These are phyloP conservation scores for Lactarius quietus DNA, from an alignment of 768 basidiomycete species.

Conservation along the genomic window DNA sequence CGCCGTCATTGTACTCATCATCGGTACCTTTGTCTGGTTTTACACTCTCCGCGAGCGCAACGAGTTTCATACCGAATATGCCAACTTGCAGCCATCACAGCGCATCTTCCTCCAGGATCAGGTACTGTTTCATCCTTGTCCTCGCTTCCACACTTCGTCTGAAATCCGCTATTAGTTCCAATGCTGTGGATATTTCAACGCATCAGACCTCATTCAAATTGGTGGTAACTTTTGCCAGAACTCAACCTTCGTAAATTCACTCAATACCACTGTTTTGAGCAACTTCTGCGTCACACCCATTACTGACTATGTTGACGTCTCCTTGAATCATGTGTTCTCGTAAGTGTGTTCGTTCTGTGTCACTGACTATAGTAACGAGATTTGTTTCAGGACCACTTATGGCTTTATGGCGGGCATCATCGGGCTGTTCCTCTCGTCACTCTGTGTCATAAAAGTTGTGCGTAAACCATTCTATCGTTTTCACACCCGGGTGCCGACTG, in stretches of 20 bases:
- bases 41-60: slow-evolving; percentile 68
- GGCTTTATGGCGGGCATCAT: slow-evolving; percentile 82
- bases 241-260: slow-evolving; percentile 33
- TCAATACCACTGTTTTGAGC: slow-evolving; percentile 34
- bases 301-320: slow-evolving; percentile 63
- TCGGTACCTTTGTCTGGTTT: slow-evolving; percentile 80
- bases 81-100: slow-evolving; percentile 40
- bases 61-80: slow-evolving; percentile 62
- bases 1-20: slow-evolving; percentile 52
- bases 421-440: slow-evolving; percentile 69
- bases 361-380: background rate
- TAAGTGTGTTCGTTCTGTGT: slow-evolving; percentile 39
- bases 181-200: slow-evolving; percentile 80
- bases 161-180: slow-evolving; percentile 44
- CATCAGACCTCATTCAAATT: slow-evolving; percentile 50
- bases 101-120: slow-evolving; percentile 66
- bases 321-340: slow-evolving; percentile 82
- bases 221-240: slow-evolving; percentile 59
- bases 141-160: background rate
- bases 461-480: slow-evolving; percentile 30
- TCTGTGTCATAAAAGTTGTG: slow-evolving; percentile 88
- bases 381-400: slow-evolving; percentile 49
- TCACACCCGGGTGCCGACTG: background rate
- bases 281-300: slow-evolving; percentile 73
- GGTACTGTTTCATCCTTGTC: slow-evolving; percentile 40